A percentile compares a stretch with the other conserved stretches of the same genome.
phyloP scores from a whole-genome alignment of 1,284 basidiomycete genomes.

The Fomitopsis schrenkii region DNA sequence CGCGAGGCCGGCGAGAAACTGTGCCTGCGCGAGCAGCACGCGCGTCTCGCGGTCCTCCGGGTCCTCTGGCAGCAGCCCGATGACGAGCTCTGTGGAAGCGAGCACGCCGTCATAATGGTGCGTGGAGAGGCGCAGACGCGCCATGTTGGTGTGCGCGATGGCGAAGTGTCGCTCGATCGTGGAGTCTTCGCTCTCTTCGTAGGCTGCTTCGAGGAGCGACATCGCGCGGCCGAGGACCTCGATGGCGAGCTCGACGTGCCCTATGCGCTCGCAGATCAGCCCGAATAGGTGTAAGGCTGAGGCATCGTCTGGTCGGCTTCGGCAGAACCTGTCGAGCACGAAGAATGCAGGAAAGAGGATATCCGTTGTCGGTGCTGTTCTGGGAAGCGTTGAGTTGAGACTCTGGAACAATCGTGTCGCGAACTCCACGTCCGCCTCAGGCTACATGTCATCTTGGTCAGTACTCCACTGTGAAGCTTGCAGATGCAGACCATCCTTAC shows the following conservation, averaged over 20 bases:
- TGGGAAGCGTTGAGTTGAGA: slow-evolving; percentile 27
- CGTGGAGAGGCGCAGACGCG: slow-evolving; percentile 66
- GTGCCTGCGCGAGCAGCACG: slow-evolving; percentile 58
- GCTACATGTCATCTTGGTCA: slow-evolving; percentile 34
- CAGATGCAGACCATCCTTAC: slow-evolving; percentile 41
- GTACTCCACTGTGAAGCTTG: neutral
- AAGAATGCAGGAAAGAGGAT: slow-evolving; percentile 74
- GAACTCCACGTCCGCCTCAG: slow-evolving; percentile 83
- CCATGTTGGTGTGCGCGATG: slow-evolving; percentile 82
- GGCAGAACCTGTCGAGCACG: slow-evolving; percentile 75
- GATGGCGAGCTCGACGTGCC: slow-evolving; percentile 62
- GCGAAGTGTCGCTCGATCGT: slow-evolving; percentile 77
- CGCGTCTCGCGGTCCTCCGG: slow-evolving; percentile 30
- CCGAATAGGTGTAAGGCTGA: slow-evolving; percentile 83
- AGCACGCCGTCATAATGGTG: slow-evolving; percentile 59
- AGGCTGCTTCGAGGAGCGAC: slow-evolving; percentile 75
- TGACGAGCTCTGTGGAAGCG: slow-evolving; percentile 69
- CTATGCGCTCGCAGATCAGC: slow-evolving; percentile 83
- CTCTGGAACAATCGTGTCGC: slow-evolving; percentile 61
- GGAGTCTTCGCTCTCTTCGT: slow-evolving; percentile 83
- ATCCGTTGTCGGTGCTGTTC: slow-evolving; percentile 31
- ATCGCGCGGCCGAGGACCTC: slow-evolving; percentile 65
- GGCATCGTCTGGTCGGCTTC: slow-evolving; percentile 65
- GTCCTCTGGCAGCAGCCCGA: slow-evolving; percentile 61
- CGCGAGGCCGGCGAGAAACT: slow-evolving; percentile 70